phyloP scores from a whole-genome alignment of 805 yeast genomes.

The Monosporozyma servazzii region DNA sequence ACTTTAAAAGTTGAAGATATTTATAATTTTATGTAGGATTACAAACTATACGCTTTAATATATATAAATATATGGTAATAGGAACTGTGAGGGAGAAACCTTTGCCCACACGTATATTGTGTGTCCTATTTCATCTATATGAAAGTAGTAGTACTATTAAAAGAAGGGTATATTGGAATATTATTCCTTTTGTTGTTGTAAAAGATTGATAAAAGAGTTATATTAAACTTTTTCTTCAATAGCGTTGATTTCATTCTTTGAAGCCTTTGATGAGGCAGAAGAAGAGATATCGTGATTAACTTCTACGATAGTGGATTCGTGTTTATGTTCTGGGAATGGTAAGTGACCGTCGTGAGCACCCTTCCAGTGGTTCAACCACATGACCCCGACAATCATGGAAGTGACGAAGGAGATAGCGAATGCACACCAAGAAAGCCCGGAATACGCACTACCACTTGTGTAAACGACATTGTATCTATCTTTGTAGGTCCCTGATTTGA shows the following conservation, averaged over 20 bases:
- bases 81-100: too few relatives aligned
- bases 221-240: constrained; percentile 3
- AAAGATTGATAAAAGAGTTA: too few relatives aligned
- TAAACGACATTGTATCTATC: constrained; percentile 25
- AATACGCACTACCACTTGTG: constrained; percentile 17
- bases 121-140: too few relatives aligned
- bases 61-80: too few relatives aligned
- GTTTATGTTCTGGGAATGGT: not conserved
- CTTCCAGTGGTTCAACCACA: constrained; percentile 6
- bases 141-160: too few relatives aligned
- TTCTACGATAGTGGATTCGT: not conserved
- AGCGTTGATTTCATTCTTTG: not conserved
- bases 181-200: too few relatives aligned
- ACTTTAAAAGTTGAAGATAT: too few relatives aligned
- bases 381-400: constrained; percentile 9
- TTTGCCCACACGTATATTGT: too few relatives aligned
- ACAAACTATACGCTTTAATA: too few relatives aligned
- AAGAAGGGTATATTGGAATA: too few relatives aligned
- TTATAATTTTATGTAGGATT: too few relatives aligned
- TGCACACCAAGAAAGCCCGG: constrained; percentile 27
- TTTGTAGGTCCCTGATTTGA: constrained; percentile 26
- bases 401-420: constrained; percentile 20
- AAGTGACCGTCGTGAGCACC: constrained; percentile 2
- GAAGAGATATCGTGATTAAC: constrained; percentile 1
- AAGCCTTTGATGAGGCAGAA: constrained; percentile 1